Evolutionary conservation across 306 rosid genomes (phyloP).

Genomic region (Fagus sylvatica): DNA sequence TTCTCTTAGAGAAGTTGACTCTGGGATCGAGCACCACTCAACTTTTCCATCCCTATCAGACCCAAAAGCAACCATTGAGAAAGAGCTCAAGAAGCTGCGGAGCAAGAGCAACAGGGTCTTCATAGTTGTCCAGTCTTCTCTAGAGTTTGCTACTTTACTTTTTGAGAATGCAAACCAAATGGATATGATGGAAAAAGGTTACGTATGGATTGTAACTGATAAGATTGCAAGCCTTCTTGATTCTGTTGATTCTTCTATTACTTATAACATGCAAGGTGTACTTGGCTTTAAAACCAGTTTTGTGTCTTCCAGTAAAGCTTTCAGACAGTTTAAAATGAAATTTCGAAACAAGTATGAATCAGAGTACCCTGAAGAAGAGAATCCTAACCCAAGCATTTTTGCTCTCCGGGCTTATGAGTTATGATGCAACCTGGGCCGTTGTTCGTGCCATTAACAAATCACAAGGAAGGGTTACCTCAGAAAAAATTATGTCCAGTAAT

Average conservation of each 20-base stretch:
- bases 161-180: slow-evolving; percentile 45
- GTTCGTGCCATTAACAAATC: slow-evolving; percentile 28
- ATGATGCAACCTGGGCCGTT: slow-evolving; percentile 41
- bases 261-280: slow-evolving; percentile 53
- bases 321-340: slow-evolving; percentile 38
- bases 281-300: slow-evolving; percentile 51
- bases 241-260: slow-evolving; percentile 44
- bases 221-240: slow-evolving; percentile 49
- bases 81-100: slow-evolving; percentile 40
- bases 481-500: slow-evolving; percentile 21
- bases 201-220: slow-evolving; percentile 55
- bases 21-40: slow-evolving; percentile 42
- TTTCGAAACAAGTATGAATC: slow-evolving; percentile 37
- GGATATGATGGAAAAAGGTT: slow-evolving; percentile 61
- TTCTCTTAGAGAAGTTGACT: slow-evolving; percentile 41
- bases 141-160: slow-evolving; percentile 40
- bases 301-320: slow-evolving; percentile 19
- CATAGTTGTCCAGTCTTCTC: slow-evolving; percentile 49
- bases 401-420: slow-evolving; percentile 39
- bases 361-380: slow-evolving; percentile 57
- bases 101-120: slow-evolving; percentile 50
- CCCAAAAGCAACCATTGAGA: slow-evolving; percentile 29
- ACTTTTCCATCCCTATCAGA: slow-evolving; percentile 37
- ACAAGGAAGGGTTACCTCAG: slow-evolving; percentile 20
- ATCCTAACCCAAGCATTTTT: slow-evolving; percentile 47